A percentile compares a stretch with the other conserved stretches of the same genome.
Conservation (phyloP, 169 alveolate species). For the Eimeria brunetti region DNA sequence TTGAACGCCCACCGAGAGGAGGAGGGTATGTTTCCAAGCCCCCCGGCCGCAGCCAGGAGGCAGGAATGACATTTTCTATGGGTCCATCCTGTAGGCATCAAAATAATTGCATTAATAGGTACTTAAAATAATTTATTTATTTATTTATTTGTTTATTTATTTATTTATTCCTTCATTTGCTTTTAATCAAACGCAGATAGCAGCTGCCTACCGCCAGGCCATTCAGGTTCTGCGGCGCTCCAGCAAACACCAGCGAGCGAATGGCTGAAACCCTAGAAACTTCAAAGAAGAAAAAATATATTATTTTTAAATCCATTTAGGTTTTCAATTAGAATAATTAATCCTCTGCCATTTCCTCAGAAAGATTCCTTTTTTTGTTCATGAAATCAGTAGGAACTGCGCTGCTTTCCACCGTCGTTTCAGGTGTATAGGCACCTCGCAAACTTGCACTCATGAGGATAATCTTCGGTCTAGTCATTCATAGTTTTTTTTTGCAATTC, state of each 20-base stretch:
- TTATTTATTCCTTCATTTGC: neutral
- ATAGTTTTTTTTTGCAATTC: neutral
- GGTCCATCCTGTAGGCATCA: constrained; percentile 61
- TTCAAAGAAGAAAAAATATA: neutral
- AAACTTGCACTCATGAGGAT: too few relatives aligned
- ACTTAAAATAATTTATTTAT: neutral
- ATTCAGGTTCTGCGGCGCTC: neutral
- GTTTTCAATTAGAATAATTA: neutral
- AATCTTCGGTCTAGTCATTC: too few relatives aligned
- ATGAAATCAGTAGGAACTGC: neutral
- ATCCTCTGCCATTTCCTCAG: neutral
- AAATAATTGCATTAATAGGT: neutral
- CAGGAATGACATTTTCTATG: neutral
- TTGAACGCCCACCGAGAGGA: neutral
- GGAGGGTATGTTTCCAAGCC: neutral
- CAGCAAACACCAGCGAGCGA: neutral
- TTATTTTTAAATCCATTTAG: neutral
- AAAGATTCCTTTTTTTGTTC: neutral
- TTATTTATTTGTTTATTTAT: too few relatives aligned
- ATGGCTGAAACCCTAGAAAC: neutral
- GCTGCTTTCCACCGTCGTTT: neutral
- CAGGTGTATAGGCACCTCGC: constrained; percentile 49
- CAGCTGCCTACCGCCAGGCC: neutral
- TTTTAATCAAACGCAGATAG: neutral
- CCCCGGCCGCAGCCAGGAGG: constrained; percentile 1